Conservation (phyloP, 2,329 filamentous ascomycete genomes). For the Catunica adiposa region DNA sequence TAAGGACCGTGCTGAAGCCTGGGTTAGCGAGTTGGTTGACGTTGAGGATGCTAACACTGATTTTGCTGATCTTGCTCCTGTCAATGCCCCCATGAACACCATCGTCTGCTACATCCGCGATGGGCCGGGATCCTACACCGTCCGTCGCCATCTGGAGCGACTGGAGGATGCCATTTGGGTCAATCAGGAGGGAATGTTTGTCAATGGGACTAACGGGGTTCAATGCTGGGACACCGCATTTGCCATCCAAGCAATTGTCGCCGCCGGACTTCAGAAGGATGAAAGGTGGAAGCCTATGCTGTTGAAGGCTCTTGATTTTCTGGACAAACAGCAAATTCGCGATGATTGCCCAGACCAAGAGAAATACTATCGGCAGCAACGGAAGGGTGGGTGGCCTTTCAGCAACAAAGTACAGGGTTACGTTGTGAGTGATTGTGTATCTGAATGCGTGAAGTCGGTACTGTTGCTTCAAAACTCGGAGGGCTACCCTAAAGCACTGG, state of each 20-base stretch:
- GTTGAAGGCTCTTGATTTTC: slow-evolving; percentile 61
- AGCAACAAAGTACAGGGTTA: slow-evolving; percentile 88
- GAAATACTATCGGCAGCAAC: slow-evolving; percentile 70
- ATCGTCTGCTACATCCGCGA: slow-evolving; percentile 71
- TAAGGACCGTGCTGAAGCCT: slow-evolving; percentile 57
- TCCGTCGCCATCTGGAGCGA: slow-evolving; percentile 63
- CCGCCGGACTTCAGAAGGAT: slow-evolving; percentile 62
- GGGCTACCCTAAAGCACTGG: slow-evolving; percentile 56
- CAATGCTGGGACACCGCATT: slow-evolving; percentile 96
- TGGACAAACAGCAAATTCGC: slow-evolving; percentile 81
- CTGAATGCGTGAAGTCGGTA: slow-evolving; percentile 75
- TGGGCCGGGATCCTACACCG: slow-evolving; percentile 55
- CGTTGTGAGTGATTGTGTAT: slow-evolving; percentile 85
- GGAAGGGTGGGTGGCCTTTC: slow-evolving; percentile 92
- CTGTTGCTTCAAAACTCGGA: slow-evolving; percentile 68
- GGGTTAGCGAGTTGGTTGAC: slow-evolving; percentile 66
- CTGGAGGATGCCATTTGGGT: slow-evolving; percentile 83
- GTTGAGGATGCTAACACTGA: slow-evolving; percentile 91
- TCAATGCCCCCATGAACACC: slow-evolving; percentile 84
- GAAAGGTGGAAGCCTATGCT: slow-evolving; percentile 71
- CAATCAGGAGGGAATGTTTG: slow-evolving; percentile 79
- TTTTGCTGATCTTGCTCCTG: slow-evolving; percentile 70
- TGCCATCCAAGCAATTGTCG: slow-evolving; percentile 64
- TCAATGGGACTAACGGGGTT: slow-evolving; percentile 95
- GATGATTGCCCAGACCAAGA: slow-evolving; percentile 65